Evolutionary conservation across 352 stramenopile species (phyloP).

Genomic region (Phytophthora macrochlamydospora): DNA sequence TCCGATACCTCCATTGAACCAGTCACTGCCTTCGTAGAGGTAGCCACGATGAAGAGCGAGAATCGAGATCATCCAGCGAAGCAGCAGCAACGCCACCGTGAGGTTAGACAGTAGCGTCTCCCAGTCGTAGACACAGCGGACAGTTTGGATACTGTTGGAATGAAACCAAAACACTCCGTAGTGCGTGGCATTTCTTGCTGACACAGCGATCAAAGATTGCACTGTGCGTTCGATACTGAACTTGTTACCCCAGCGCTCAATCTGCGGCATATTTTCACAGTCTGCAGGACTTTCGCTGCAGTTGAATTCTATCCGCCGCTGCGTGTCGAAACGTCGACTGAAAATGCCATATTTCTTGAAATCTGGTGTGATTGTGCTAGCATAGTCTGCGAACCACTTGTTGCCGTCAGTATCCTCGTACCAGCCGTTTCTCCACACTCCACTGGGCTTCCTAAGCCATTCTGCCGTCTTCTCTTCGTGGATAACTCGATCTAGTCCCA

Average conservation of each 20-base stretch:
- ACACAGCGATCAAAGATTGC: not conserved
- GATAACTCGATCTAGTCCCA: conserved; percentile 8
- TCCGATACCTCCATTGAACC: not conserved
- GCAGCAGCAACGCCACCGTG: not conserved
- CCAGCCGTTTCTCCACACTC: not conserved
- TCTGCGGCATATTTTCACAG: conserved; percentile 3
- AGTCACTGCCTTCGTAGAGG: not conserved
- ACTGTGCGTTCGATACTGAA: not conserved
- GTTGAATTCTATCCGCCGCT: not conserved
- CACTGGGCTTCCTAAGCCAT: not conserved
- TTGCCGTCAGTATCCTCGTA: not conserved
- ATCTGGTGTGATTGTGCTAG: not conserved
- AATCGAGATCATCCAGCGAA: not conserved
- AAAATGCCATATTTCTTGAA: not conserved
- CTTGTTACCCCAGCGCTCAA: not conserved
- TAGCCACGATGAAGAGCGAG: not conserved
- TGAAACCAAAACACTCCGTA: not conserved
- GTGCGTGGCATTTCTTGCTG: not conserved
- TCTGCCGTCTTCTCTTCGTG: conserved; percentile 18
- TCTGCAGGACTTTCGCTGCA: not conserved
- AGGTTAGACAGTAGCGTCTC: not conserved
- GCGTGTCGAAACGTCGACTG: conserved; percentile 27
- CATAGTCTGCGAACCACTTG: not conserved
- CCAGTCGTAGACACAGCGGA: not conserved
- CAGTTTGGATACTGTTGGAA: not conserved